Conservation (phyloP, 139 green algal genomes). For the Raphidocelis subcapitata region DNA sequence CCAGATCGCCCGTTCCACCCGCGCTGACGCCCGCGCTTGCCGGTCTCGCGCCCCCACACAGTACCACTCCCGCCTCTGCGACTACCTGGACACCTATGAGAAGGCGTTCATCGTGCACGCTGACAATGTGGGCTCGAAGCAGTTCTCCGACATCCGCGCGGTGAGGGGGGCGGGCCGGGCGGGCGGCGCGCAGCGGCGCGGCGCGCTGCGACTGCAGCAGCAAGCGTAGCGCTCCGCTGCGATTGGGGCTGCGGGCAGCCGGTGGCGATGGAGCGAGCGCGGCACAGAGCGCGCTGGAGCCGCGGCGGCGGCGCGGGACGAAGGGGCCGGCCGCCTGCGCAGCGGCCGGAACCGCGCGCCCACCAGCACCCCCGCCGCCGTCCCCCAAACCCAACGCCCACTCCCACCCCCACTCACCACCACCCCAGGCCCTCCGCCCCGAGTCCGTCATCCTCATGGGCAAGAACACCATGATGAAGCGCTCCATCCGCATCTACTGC, state of each 20-base stretch:
- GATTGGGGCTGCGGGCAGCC: no score
- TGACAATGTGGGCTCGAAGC: slow-evolving; percentile 99
- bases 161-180: slow-evolving; percentile 33
- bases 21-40: background rate
- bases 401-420: no score
- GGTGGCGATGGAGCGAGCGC: no score
- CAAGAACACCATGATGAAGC: slow-evolving; percentile 99
- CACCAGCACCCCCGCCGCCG: no score
- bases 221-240: background rate
- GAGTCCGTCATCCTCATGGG: slow-evolving; percentile 95
- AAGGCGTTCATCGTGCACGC: slow-evolving; percentile 93
- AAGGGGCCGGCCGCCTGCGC: no score
- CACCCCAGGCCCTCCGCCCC: slow-evolving; percentile 78
- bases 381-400: no score
- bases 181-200: background rate
- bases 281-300: no score
- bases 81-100: slow-evolving; percentile 81
- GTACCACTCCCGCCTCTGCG: slow-evolving; percentile 84
- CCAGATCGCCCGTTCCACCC: background rate
- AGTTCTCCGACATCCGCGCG: slow-evolving; percentile 97
- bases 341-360: no score
- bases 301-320: no score
- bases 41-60: slow-evolving; percentile 33
- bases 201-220: background rate
- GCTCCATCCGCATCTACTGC: slow-evolving; percentile 91